Evolutionary conservation across 2,329 filamentous ascomycete species (phyloP).

Genomic region (Colletotrichum acutatum): DNA sequence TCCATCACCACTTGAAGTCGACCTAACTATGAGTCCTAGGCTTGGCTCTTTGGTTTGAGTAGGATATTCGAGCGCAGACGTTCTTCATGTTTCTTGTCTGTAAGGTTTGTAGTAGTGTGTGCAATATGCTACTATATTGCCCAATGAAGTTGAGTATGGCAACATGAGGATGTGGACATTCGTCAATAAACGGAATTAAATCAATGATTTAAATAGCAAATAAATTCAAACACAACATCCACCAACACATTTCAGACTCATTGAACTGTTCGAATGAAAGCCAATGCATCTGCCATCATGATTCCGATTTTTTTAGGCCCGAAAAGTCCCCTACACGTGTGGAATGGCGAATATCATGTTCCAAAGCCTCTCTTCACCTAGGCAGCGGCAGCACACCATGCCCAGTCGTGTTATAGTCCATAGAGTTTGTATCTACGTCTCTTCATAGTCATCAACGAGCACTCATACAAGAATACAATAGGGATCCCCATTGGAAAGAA

Average conservation of each 20-base stretch:
- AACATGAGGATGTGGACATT: too few species aligned
- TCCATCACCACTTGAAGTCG: neutral
- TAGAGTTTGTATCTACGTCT: too few species aligned
- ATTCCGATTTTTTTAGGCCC: neutral
- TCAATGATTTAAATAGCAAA: neutral
- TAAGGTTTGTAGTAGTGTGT: too few species aligned
- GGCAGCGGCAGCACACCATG: neutral
- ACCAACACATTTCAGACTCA: neutral
- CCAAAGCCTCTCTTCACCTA: too few species aligned
- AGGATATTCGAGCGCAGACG: neutral
- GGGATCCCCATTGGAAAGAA: neutral
- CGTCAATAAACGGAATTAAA: neutral
- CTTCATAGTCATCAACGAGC: too few species aligned
- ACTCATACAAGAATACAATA: neutral
- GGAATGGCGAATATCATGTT: neutral
- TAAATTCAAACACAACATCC: neutral
- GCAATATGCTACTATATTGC: too few species aligned
- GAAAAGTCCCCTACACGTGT: neutral
- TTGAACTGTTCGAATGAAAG: neutral
- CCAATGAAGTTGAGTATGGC: too few species aligned
- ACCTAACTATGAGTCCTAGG: neutral
- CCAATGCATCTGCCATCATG: neutral
- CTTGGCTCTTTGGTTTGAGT: neutral
- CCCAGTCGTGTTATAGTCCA: neutral
- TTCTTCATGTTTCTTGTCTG: neutral